A percentile compares a stretch with the other conserved stretches of the same genome.
Conservation (phyloP, 208 protist genomes). For the Crithidia brevicula region DNA sequence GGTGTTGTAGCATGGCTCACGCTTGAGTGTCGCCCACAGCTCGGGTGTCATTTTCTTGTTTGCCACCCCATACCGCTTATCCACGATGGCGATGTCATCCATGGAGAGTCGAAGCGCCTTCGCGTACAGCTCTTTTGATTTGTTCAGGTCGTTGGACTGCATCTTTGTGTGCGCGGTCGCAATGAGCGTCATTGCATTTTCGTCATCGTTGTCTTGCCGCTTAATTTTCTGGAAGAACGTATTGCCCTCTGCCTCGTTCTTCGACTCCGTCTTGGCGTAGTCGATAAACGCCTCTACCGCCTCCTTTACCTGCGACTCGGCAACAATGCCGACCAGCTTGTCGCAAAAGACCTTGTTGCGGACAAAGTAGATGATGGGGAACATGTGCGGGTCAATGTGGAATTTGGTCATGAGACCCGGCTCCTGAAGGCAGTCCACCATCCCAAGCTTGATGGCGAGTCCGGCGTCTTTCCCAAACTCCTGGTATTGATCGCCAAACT, state of each 20-base stretch:
- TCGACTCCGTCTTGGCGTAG: slow-evolving; percentile 63
- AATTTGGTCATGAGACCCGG: slow-evolving; percentile 70
- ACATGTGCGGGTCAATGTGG: slow-evolving; percentile 73
- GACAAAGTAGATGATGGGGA: slow-evolving; percentile 88
- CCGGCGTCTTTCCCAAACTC: slow-evolving; percentile 82
- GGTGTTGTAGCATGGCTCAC: slow-evolving; percentile 82
- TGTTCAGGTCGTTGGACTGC: slow-evolving; percentile 69
- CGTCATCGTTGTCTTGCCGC: slow-evolving; percentile 80
- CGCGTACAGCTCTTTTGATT: slow-evolving; percentile 69
- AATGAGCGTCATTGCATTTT: slow-evolving; percentile 89
- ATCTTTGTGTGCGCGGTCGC: slow-evolving; percentile 66
- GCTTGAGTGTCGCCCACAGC: slow-evolving; percentile 69
- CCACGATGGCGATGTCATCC: slow-evolving; percentile 55
- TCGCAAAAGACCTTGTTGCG: slow-evolving; percentile 66
- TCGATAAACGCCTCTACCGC: slow-evolving; percentile 88
- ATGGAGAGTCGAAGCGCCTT: slow-evolving; percentile 65
- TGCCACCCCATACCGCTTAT: slow-evolving; percentile 59
- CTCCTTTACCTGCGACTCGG: slow-evolving; percentile 86
- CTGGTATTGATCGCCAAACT: slow-evolving; percentile 65
- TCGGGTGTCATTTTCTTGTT: slow-evolving; percentile 78
- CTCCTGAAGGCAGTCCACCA: slow-evolving; percentile 80
- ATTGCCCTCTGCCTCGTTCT: slow-evolving; percentile 66
- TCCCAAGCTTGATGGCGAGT: slow-evolving; percentile 82
- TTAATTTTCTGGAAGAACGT: slow-evolving; percentile 64
- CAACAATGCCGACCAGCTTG: slow-evolving; percentile 80